phyloP scores from a whole-genome alignment of 1,139 yeast species.

The Blastobotrys arbuscula region DNA sequence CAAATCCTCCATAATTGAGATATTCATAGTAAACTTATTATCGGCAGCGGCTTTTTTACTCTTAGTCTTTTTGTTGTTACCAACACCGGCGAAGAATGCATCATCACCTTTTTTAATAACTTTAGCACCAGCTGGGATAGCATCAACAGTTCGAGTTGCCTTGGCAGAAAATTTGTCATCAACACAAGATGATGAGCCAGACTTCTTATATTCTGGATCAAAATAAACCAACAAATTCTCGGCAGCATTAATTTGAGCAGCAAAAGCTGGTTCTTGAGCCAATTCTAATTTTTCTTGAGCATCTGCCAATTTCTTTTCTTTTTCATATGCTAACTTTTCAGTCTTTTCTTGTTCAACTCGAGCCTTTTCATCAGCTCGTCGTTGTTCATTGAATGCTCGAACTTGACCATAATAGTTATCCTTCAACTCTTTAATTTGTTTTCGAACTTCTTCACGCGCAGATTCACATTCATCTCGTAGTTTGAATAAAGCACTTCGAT shows the following conservation, averaged over 20 bases:
- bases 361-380: slow-evolving; percentile 57
- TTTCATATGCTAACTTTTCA: slow-evolving; percentile 40
- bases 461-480: slow-evolving; percentile 66
- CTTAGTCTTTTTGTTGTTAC: slow-evolving; percentile 46
- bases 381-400: slow-evolving; percentile 35
- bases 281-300: slow-evolving; percentile 63
- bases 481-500: slow-evolving; percentile 57
- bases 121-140: slow-evolving; percentile 58
- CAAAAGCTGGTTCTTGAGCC: slow-evolving; percentile 75
- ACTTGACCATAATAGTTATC: slow-evolving; percentile 31
- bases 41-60: slow-evolving; percentile 23
- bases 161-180: slow-evolving; percentile 28
- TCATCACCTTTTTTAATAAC: slow-evolving; percentile 60
- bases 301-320: slow-evolving; percentile 38
- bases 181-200: slow-evolving; percentile 29
- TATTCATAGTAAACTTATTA: slow-evolving; percentile 61
- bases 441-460: slow-evolving; percentile 62
- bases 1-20: slow-evolving; percentile 72
- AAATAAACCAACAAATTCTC: slow-evolving; percentile 66
- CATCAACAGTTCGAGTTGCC: slow-evolving; percentile 42
- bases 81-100: slow-evolving; percentile 49
- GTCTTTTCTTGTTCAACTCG: slow-evolving; percentile 51
- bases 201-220: slow-evolving; percentile 63
- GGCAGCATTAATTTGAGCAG: slow-evolving; percentile 65
- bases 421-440: slow-evolving; percentile 52